Percentiles rank a stretch among this genome's conserved stretches.
Conservation (phyloP, 352 stramenopile species). For the Saprolegnia parasitica region DNA sequence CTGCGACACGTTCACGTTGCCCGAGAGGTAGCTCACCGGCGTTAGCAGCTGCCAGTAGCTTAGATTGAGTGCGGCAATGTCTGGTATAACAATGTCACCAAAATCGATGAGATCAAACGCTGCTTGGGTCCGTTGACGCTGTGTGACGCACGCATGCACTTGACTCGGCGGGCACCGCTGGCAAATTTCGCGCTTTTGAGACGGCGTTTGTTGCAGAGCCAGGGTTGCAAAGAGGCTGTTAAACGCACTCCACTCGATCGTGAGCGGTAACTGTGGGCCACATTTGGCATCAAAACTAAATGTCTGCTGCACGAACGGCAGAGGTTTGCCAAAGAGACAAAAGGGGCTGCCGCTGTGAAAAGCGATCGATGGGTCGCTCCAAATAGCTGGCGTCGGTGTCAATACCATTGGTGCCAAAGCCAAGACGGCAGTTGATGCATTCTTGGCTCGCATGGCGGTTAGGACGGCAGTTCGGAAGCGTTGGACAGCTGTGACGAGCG, state of each 20-base stretch:
- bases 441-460: background rate
- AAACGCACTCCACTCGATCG: background rate
- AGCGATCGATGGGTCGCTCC: background rate
- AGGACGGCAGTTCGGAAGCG: background rate
- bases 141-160: too few species aligned
- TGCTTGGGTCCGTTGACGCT: too few species aligned
- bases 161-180: too few species aligned
- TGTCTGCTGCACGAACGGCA: slow-evolving; percentile 3
- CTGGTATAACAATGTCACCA: too few species aligned
- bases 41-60: slow-evolving; percentile 12
- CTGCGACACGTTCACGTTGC: background rate
- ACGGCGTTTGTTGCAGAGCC: background rate
- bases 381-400: slow-evolving; percentile 5
- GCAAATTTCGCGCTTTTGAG: too few species aligned
- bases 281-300: slow-evolving; percentile 22
- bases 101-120: too few species aligned
- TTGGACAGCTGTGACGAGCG: too few species aligned
- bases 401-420: background rate
- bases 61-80: background rate
- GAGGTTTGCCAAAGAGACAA: background rate
- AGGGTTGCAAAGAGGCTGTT: slow-evolving; percentile 2
- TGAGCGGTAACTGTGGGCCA: background rate
- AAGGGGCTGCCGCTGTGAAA: slow-evolving; percentile 20
- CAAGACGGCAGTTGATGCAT: background rate
- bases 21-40: background rate